A percentile compares a stretch with the other conserved stretches of the same genome.
Evolutionary conservation across 176 grass and related monocot genomes (phyloP).

Genomic region (Poa annua): DNA sequence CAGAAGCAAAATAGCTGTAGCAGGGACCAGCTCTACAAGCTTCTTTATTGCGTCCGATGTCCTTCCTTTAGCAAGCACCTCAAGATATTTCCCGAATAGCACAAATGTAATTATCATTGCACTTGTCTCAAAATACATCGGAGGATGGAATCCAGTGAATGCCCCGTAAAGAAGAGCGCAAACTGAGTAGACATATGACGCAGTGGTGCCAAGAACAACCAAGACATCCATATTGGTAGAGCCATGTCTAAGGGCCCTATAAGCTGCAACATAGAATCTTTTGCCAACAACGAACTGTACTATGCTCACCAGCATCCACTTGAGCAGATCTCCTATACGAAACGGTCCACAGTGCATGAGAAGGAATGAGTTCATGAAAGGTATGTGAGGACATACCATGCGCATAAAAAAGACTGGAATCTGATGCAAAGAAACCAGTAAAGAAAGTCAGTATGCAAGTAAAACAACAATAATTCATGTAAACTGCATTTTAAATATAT

Average conservation of each 20-base stretch:
- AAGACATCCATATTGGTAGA: constrained; percentile 92
- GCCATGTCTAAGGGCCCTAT: constrained; percentile 71
- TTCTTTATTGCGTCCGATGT: constrained; percentile 89
- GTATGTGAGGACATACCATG: constrained; percentile 79
- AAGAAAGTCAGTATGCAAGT: constrained; percentile 39
- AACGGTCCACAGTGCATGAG: constrained; percentile 79
- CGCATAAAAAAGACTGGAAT: constrained; percentile 93
- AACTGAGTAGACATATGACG: constrained; percentile 79
- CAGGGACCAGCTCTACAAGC: constrained; percentile 79
- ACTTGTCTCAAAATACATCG: constrained; percentile 87
- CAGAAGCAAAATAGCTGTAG: constrained; percentile 70
- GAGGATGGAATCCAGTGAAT: constrained; percentile 61
- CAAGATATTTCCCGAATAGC: constrained; percentile 82
- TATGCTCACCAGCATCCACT: constrained; percentile 78
- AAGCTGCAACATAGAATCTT: constrained; percentile 79
- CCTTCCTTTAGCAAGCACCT: constrained; percentile 81
- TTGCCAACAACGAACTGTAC: constrained; percentile 89
- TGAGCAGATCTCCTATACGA: constrained; percentile 66
- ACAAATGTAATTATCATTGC: constrained; percentile 94
- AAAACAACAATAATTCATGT: constrained; percentile 37
- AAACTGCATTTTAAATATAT: constrained; percentile 20
- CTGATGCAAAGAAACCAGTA: constrained; percentile 58
- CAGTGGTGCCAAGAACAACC: constrained; percentile 79
- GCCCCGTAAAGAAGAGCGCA: constrained; percentile 72
- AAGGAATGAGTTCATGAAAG: constrained; percentile 66